These are phyloP conservation scores for Coleophoma eucalyptorum DNA, from an alignment of 2,329 filamentous ascomycete genomes.

Conservation along the genomic window DNA sequence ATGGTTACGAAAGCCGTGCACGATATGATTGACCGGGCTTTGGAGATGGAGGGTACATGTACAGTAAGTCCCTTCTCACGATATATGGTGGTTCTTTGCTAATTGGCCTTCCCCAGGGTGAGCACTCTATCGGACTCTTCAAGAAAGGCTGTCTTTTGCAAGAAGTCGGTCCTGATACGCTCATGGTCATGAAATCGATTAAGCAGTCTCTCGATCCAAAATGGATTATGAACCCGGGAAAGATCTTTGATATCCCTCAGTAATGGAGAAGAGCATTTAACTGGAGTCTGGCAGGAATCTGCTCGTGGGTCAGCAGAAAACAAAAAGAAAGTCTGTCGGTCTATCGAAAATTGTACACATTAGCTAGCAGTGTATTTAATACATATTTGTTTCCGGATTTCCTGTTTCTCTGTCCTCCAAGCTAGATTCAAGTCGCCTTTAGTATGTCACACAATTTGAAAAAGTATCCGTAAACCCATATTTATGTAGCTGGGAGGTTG, in stretches of 20 bases:
- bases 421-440: too few relatives aligned
- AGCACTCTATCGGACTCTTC: slow-evolving; percentile 80
- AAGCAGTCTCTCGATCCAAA: slow-evolving; percentile 76
- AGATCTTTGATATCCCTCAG: slow-evolving; percentile 10
- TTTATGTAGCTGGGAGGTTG: too few relatives aligned
- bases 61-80: slow-evolving; percentile 40
- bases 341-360: too few relatives aligned
- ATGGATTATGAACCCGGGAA: slow-evolving; percentile 76
- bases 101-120: slow-evolving; percentile 42
- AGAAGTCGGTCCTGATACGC: slow-evolving; percentile 75
- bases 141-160: slow-evolving; percentile 76
- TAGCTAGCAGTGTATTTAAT: too few relatives aligned
- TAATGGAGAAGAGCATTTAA: too few relatives aligned
- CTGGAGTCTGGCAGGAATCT: too few relatives aligned
- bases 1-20: slow-evolving; percentile 77
- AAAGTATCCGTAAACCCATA: too few relatives aligned
- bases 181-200: slow-evolving; percentile 78
- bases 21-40: slow-evolving; percentile 79
- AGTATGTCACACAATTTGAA: too few relatives aligned
- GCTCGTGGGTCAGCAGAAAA: too few relatives aligned
- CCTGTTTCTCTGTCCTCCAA: too few relatives aligned
- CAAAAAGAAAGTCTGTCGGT: too few relatives aligned
- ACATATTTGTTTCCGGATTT: too few relatives aligned
- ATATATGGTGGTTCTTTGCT: slow-evolving; percentile 8
- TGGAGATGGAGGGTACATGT: slow-evolving; percentile 91